Evolutionary conservation across 257 asterid genomes (phyloP).

Genomic region (Anisodus acutangulus): DNA sequence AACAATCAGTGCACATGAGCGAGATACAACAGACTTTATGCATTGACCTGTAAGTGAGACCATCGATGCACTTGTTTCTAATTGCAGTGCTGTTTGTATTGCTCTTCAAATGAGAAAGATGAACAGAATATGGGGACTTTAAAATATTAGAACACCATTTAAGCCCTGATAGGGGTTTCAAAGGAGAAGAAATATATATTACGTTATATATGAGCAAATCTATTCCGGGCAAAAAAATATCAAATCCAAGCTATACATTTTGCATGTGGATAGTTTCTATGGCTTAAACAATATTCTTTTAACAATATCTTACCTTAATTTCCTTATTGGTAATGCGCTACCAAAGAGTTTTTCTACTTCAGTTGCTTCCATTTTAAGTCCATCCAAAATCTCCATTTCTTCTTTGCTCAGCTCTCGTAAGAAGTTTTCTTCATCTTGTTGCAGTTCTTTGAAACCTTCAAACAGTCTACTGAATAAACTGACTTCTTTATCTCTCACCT

Average conservation of each 20-base stretch:
- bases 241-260: constrained; percentile 6
- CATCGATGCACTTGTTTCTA: no score
- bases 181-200: constrained; percentile 7
- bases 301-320: constrained; percentile 52
- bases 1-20: neutral
- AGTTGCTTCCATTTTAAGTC: constrained; percentile 81
- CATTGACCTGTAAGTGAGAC: no score
- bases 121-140: neutral
- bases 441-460: constrained; percentile 77
- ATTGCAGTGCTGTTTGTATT: no score
- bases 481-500: constrained; percentile 61
- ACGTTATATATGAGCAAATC: neutral
- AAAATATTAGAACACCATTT: neutral
- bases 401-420: constrained; percentile 71
- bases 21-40: no score
- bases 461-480: constrained; percentile 59
- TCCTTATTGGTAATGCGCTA: constrained; percentile 74
- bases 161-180: neutral
- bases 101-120: neutral
- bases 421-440: constrained; percentile 70
- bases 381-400: constrained; percentile 80
- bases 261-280: neutral
- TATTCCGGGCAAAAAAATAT: constrained; percentile 3
- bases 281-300: neutral
- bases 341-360: constrained; percentile 88